Conservation (phyloP, 495 filamentous ascomycete genomes). For the Penicillium lagena region DNA sequence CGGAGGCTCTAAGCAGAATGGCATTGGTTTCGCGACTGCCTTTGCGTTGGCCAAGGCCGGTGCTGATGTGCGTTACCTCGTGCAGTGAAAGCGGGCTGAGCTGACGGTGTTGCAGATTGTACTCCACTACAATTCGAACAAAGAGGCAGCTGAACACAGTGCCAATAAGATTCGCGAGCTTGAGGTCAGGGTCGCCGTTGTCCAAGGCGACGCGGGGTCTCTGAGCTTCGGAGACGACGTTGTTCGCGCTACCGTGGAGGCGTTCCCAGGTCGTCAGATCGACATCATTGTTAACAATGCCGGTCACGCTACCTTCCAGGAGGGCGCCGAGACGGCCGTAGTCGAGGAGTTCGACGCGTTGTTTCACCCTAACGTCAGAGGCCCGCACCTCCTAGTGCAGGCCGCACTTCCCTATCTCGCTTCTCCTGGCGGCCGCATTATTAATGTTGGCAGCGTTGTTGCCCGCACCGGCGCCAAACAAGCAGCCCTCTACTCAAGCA, state of each 20-base stretch:
- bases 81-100: no score
- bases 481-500: constrained; percentile 29
- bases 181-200: no score
- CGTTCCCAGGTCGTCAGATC: background rate
- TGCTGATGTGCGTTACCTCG: no score
- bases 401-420: constrained; percentile 40
- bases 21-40: no score
- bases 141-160: no score
- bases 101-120: no score
- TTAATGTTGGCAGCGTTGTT: constrained; percentile 18
- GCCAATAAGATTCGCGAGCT: no score
- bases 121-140: no score
- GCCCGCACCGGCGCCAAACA: constrained; percentile 28
- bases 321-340: background rate
- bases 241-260: background rate
- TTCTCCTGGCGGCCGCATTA: background rate
- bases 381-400: constrained; percentile 56
- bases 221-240: no score
- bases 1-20: no score
- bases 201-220: no score
- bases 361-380: constrained; percentile 50
- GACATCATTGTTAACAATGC: constrained; percentile 5
- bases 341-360: constrained; percentile 11
- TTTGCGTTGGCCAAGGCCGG: no score
- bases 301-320: background rate